Conservation (phyloP, 805 yeast species). For the Priceomyces haplophilus region DNA sequence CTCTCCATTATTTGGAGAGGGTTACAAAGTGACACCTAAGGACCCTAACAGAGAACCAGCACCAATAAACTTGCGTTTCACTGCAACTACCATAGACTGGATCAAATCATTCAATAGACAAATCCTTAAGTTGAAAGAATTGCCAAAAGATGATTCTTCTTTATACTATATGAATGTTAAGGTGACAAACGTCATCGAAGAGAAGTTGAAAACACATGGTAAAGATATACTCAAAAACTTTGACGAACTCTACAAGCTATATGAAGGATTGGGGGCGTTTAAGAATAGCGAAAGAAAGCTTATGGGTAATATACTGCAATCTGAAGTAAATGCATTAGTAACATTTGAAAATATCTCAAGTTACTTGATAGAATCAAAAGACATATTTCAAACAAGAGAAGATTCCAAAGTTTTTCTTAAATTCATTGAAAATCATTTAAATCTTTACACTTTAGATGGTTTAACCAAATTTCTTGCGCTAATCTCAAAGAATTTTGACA, state of each 20-base stretch:
- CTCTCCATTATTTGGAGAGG: conserved; percentile 28
- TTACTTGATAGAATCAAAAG: conserved; percentile 7
- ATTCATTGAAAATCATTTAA: conserved; percentile 10
- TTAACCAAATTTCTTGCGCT: conserved; percentile 11
- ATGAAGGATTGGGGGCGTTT: conserved; percentile 13
- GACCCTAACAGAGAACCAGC: conserved; percentile 9
- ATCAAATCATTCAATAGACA: conserved; percentile 23
- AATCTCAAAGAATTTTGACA: conserved; percentile 13
- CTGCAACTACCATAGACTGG: conserved; percentile 30
- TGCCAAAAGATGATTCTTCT: conserved; percentile 11
- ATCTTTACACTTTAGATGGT: conserved; percentile 11
- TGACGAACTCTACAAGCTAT: conserved; percentile 10
- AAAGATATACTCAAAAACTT: background rate
- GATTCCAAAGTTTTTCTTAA: conserved; percentile 12
- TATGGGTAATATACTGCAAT: conserved; percentile 10
- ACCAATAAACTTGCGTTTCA: conserved; percentile 23
- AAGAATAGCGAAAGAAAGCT: conserved; percentile 14
- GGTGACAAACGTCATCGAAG: conserved; percentile 2
- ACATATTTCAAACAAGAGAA: conserved; percentile 4
- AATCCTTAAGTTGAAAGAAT: conserved; percentile 14
- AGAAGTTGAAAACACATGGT: background rate
- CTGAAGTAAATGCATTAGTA: conserved; percentile 9
- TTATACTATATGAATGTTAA: conserved; percentile 12
- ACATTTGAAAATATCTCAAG: conserved; percentile 13
- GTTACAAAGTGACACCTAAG: conserved; percentile 21